Evolutionary conservation across 352 stramenopile genomes (phyloP), one percentile per base, ranked within the genome.

Genomic region (Phytophthora tubulina): DNA sequence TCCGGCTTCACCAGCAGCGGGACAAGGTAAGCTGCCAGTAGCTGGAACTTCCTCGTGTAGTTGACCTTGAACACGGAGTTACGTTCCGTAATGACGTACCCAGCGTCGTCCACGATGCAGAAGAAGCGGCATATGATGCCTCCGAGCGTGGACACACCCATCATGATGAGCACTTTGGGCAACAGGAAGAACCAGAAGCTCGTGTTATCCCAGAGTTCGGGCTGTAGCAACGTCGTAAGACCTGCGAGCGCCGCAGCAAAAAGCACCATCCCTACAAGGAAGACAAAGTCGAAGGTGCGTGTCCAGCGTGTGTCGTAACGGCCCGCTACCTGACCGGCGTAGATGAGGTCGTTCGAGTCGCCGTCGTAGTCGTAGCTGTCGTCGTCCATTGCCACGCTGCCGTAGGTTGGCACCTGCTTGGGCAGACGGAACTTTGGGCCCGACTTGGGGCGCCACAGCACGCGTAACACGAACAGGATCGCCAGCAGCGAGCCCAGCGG

Each of bases 21-120:
- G 67, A 96, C 84, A 44, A 96, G 76, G 54, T 96, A 96, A 0
- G 86, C 89, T 0, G 89, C 89, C 50, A 94, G 78, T 38, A 93
- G 73, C 71, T 92, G 85, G 41, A 96, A 76, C 61, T 96, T 96
- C 17, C 89, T 80, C 49, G 89, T 96, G 75, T 96, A 96, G 67
- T 96, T 96, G 57, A 96, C 89, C 62, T 96, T 96, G 71, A 96
- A 96, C 32, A 78, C 81, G 9, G 89, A 96, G 67, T 75, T 90
- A 48, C 84, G 82, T 59, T 94, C 84, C 15, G 89, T 94, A 52
- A 96, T 93, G 72, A 96, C 89, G 75, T 96, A 96, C 1, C 89
- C 89, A 30, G 85, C 84, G 42, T 91, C 85, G 56, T 96, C 89
- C 6, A 96, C 85, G 51, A 89, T 84, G 51, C 87, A 96, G 70